phyloP scores from a whole-genome alignment of 2,329 filamentous ascomycete species.

The Colletotrichum sp. region DNA sequence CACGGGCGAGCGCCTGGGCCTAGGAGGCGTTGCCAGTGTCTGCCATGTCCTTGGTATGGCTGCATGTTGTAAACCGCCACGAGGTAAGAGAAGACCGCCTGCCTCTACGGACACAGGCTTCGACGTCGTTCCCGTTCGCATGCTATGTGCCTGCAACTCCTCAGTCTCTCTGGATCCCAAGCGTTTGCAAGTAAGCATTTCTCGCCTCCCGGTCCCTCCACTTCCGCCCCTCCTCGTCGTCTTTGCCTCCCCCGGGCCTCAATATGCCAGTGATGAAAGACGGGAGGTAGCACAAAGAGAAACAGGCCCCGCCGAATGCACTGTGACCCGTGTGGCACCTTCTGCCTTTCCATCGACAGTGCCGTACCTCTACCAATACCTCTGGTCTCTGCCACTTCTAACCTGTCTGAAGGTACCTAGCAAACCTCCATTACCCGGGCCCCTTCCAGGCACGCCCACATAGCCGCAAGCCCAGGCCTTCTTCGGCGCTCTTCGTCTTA shows the following conservation, averaged over 20 bases:
- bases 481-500: not conserved
- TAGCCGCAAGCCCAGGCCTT: constrained; percentile 15
- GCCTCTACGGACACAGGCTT: not conserved
- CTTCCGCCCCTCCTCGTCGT: not conserved
- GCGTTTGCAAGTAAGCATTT: not conserved
- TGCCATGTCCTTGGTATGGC: not conserved
- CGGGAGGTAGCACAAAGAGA: not conserved
- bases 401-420: not conserved
- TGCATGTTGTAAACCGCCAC: not conserved
- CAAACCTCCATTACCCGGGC: not conserved
- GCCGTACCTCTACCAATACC: not conserved
- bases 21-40: not conserved
- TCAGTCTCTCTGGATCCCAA: not conserved
- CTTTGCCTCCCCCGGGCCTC: not conserved
- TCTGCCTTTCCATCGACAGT: not conserved
- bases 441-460: not conserved
- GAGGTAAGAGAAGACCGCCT: not conserved
- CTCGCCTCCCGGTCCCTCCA: not conserved
- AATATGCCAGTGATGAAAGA: not conserved
- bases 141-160: not conserved
- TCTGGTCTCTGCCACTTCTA: not conserved
- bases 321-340: constrained; percentile 13
- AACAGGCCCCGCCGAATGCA: not conserved
- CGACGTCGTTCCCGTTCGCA: not conserved
- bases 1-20: not conserved